phyloP scores from a whole-genome alignment of 179 eudicot genomes.

The Carnegiea gigantea region DNA sequence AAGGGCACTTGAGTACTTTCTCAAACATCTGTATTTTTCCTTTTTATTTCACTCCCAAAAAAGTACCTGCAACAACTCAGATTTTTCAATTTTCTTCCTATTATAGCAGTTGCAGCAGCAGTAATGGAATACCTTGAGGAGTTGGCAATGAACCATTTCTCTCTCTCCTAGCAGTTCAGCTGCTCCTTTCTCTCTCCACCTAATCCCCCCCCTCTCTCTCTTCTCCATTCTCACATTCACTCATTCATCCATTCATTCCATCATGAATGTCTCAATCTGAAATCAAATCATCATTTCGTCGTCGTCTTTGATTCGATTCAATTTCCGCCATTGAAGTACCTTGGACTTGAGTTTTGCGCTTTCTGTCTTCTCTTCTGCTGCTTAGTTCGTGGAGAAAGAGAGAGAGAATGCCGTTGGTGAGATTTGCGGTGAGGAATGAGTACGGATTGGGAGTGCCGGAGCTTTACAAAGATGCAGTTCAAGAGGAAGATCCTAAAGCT shows the following conservation, averaged over 20 bases:
- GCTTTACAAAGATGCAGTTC: slow-evolving; percentile 55
- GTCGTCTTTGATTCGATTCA: slow-evolving; percentile 11
- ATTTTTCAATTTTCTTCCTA: not conserved
- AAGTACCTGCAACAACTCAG: not conserved
- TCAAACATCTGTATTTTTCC: not conserved
- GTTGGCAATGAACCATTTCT: slow-evolving; percentile 59
- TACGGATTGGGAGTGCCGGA: slow-evolving; percentile 71
- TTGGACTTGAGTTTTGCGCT: not conserved
- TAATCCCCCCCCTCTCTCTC: slow-evolving; percentile 26
- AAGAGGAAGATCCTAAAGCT: slow-evolving; percentile 77
- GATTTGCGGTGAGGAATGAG: slow-evolving; percentile 77
- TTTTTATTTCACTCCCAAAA: not conserved
- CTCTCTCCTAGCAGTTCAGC: slow-evolving; percentile 22
- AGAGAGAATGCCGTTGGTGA: slow-evolving; percentile 66
- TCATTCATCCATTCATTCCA: slow-evolving; percentile 36
- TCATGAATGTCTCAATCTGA: slow-evolving; percentile 3
- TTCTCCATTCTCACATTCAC: slow-evolving; percentile 13
- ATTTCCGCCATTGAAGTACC: slow-evolving; percentile 4
- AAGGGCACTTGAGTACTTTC: slow-evolving; percentile 22
- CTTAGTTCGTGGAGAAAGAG: not conserved
- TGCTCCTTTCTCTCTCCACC: slow-evolving; percentile 32
- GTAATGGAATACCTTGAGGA: slow-evolving; percentile 66
- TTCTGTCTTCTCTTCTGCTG: not conserved
- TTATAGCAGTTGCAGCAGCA: not conserved
- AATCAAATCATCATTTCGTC: not conserved